Conservation (phyloP, 768 basidiomycete genomes). For the Kwoniella europaea region DNA sequence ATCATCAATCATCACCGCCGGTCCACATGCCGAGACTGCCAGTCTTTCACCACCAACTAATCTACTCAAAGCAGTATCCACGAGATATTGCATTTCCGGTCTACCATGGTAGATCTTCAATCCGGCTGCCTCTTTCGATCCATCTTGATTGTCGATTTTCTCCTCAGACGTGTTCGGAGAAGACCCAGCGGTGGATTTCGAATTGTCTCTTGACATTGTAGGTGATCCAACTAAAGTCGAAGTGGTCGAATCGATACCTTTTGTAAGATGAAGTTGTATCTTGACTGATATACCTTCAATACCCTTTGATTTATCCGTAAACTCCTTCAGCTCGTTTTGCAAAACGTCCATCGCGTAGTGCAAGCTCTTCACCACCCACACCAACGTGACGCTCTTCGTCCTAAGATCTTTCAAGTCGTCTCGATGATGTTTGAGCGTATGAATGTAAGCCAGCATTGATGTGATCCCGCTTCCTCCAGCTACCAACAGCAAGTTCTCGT, state of each 20-base stretch:
- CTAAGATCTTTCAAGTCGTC: background rate
- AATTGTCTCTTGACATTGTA: background rate
- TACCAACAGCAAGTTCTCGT: conserved; percentile 30
- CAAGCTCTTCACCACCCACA: conserved; percentile 32
- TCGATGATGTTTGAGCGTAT: conserved; percentile 1
- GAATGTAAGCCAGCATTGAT: conserved; percentile 34
- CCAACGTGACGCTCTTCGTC: conserved; percentile 13
- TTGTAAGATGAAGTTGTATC: conserved; percentile 13
- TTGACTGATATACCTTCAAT: background rate
- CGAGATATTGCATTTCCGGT: conserved; percentile 20
- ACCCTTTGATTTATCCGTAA: background rate
- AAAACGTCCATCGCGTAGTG: conserved; percentile 29
- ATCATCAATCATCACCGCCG: conserved; percentile 36
- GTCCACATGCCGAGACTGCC: conserved; percentile 37
- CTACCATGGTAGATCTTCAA: conserved; percentile 16
- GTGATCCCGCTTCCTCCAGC: conserved; percentile 37
- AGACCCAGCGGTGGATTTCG: background rate
- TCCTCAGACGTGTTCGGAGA: background rate
- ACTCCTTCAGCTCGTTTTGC: conserved; percentile 21
- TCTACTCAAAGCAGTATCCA: background rate
- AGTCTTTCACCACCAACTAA: conserved; percentile 26
- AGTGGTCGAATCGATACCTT: background rate
- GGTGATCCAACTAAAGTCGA: background rate
- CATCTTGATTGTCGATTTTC: background rate
- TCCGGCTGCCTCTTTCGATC: background rate